Evolutionary conservation across 495 filamentous ascomycete species (phyloP).

Genomic region (Wilcoxina mikolae): DNA sequence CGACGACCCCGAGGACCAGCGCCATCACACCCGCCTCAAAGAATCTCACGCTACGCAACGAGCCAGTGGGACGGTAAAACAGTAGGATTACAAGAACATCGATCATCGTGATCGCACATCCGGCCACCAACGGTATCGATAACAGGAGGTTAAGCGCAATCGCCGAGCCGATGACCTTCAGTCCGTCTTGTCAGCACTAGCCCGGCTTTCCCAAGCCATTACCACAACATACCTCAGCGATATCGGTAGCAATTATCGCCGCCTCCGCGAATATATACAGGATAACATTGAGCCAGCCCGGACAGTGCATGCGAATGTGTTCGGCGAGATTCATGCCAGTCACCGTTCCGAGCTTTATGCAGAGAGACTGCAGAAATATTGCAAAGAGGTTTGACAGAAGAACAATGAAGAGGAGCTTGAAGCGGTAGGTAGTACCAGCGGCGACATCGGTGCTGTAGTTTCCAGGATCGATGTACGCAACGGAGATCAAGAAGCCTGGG

Average conservation of each 20-base stretch:
- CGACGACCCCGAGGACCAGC: constrained; percentile 66
- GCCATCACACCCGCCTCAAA: constrained; percentile 73
- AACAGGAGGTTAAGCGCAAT: constrained; percentile 79
- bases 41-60: constrained; percentile 53
- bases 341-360: constrained; percentile 72
- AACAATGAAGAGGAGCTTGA: constrained; percentile 63
- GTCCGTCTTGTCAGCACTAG: not conserved
- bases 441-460: constrained; percentile 78
- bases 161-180: constrained; percentile 72
- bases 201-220: not conserved
- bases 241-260: constrained; percentile 78
- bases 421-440: constrained; percentile 50
- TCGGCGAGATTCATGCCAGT: constrained; percentile 70
- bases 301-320: constrained; percentile 60
- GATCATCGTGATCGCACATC: constrained; percentile 69
- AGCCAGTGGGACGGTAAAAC: constrained; percentile 65
- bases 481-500: constrained; percentile 48
- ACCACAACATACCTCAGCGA: constrained; percentile 52
- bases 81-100: constrained; percentile 76
- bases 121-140: constrained; percentile 67
- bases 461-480: constrained; percentile 57
- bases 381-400: constrained; percentile 73
- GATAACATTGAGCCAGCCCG: constrained; percentile 57
- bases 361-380: constrained; percentile 67
- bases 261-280: constrained; percentile 63